Base-by-base conservation (phyloP, 192 early-diverging fungal species). In the Radiomyces spectabilis region DNA sequence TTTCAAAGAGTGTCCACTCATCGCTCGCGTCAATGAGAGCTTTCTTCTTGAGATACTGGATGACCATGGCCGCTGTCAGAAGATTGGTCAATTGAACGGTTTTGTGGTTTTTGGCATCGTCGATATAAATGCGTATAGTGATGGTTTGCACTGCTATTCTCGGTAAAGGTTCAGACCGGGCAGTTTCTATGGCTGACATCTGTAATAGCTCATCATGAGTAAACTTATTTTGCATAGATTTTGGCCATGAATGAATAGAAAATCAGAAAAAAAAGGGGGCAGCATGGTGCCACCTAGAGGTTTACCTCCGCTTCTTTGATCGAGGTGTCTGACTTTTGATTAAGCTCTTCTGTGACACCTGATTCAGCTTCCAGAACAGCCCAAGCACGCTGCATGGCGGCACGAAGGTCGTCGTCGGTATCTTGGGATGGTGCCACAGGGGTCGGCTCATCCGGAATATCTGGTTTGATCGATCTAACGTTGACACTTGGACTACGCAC, bases 1-100 rank as follows among this genome's bases (percentile, higher is more conserved):
- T 72, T 61, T 98, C 95, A 75, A 98, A 98, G 32, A 98, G 68
- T 4, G 91, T 86, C 92, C 92, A 97, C 39, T 64, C 69, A 38
- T 75, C 72, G 25, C 63, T 65, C 13, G 77, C 68, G 1, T 78
- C 69, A 10, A 86, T 68, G 41, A 82, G 69, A n/a, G 67, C 73
- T 42, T 73, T 75, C 48, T 82, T 66, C 38, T 80, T 71, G 48
- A 94, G 66, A 56, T 89, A 84, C 25, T 82, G 59, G 15, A 94
- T 61, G 6, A 91, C 77, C 63, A 84, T 77, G 27, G 85, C 77
- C 27, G 87, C 77, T 1, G 86, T 84, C 59, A 88, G 83, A 32
- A 79, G 71, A 41, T 82, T 73, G 5, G 85, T 91, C 42, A 95
- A 55, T 43, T 87, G 76, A 18, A 93, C 58, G n/a, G 82, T 88